These are phyloP conservation scores for Backusella tuberculispora DNA, from an alignment of 192 early-diverging fungal genomes.

Conservation along the genomic window DNA sequence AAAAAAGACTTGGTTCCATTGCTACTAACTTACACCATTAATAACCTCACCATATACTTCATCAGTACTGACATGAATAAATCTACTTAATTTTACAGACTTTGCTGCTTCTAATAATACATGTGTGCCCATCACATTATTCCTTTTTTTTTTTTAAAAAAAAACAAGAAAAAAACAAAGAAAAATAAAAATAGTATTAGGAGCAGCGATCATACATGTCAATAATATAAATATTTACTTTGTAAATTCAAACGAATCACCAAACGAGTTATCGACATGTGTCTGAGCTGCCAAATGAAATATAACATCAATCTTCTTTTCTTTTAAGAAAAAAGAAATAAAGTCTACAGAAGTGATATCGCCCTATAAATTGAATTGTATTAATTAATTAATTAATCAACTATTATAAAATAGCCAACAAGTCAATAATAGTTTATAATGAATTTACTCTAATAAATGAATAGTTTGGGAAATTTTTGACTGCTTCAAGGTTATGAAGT, in stretches of 20 bases:
- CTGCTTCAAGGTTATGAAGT: conserved; percentile 53
- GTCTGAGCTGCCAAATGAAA: conserved; percentile 84
- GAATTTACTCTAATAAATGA: conserved; percentile 64
- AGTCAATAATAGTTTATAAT: background rate
- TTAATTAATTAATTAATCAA: background rate
- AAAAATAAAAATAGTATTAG: background rate
- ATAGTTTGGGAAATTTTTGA: conserved; percentile 57
- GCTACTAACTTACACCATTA: conserved; percentile 44
- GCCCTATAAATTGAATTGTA: conserved; percentile 43
- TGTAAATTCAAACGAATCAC: conserved; percentile 80
- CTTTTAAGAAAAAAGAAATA: conserved; percentile 62
- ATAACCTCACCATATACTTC: conserved; percentile 83
- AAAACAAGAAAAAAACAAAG: background rate
- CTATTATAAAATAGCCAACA: too few relatives aligned
- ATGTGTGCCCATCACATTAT: conserved; percentile 84
- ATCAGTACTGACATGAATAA: conserved; percentile 82
- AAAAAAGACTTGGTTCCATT: background rate
- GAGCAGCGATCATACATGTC: too few relatives aligned
- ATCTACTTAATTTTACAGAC: conserved; percentile 52
- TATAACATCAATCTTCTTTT: conserved; percentile 74
- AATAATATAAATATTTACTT: conserved; percentile 30
- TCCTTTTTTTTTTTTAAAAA: conserved; percentile 45
- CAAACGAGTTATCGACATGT: conserved; percentile 87
- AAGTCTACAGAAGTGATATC: conserved; percentile 70
- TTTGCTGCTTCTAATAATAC: conserved; percentile 75